Percentiles rank a stretch among this genome's conserved stretches.
phyloP scores from a whole-genome alignment of 495 filamentous ascomycete genomes.

The Cercophora scortea region DNA sequence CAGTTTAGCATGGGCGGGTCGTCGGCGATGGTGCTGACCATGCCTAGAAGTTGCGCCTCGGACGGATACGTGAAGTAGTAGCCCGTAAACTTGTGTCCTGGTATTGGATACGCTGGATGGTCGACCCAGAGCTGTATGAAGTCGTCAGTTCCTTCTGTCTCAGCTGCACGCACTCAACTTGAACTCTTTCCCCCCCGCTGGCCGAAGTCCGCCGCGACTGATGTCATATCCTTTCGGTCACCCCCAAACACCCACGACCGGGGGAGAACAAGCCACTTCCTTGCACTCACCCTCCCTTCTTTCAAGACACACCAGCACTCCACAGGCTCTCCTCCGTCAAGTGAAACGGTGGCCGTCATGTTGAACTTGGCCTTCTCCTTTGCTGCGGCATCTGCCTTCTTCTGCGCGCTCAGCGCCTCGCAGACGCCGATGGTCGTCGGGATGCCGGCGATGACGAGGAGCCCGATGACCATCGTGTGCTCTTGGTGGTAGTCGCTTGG shows the following conservation, averaged over 20 bases:
- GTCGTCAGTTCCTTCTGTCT: background rate
- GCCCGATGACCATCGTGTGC: conserved; percentile 31
- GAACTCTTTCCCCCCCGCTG: no score
- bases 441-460: conserved; percentile 38
- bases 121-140: conserved; percentile 35
- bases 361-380: conserved; percentile 47
- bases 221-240: conserved; percentile 4
- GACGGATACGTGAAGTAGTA: conserved; percentile 54
- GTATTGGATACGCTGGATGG: conserved; percentile 32
- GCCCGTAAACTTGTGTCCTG: conserved; percentile 49
- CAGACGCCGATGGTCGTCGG: conserved; percentile 44
- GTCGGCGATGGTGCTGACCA: conserved; percentile 50
- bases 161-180: no score
- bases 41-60: conserved; percentile 45
- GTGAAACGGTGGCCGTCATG: conserved; percentile 35
- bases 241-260: no score
- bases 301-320: conserved; percentile 34
- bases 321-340: conserved; percentile 28
- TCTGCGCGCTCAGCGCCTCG: conserved; percentile 43
- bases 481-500: background rate
- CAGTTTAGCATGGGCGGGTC: conserved; percentile 58
- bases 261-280: background rate
- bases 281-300: conserved; percentile 33
- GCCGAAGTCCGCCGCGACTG: background rate
- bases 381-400: conserved; percentile 37